Evolutionary conservation across 805 yeast genomes (phyloP), one percentile per base, ranked within the genome.

Genomic region (Myxozyma vanderwaltii): DNA sequence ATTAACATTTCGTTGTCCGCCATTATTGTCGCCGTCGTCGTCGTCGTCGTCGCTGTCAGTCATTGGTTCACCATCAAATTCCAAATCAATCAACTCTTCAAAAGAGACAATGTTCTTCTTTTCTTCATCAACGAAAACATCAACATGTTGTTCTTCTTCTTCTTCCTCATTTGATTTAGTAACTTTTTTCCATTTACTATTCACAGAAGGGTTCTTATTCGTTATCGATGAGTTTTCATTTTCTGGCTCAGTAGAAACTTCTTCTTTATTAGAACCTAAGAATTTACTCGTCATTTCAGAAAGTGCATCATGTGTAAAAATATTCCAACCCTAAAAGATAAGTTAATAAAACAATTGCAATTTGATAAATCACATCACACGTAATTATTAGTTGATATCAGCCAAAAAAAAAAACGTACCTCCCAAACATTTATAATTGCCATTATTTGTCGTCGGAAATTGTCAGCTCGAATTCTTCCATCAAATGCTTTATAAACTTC

Each of bases 11-110:
- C 21, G 23, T n/a, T 38, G 10, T 8, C 6, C 21, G 21, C 17
- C 21, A n/a, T n/a, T n/a, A 3, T 35, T 54, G 5, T 26, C 51
- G 17, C 21, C 56, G 19, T 47, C 49, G 13, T 43, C 44, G 6
- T 56, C 51, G 4, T 57, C 62, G 7, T 33, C 53, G 6, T 61
- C 65, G 23, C 58, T 62, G 8, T 59, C 64, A 3, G 55, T 51
- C 63, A 62, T 23, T 12, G 65, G 65, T 43, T 62, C 65, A 15
- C 65, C 65, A 31, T 62, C 65, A 13, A 62, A 43, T 23, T 60
- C 64, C 10, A 58, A 53, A 46, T 62, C 64, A 19, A 62, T 55
- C 46, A 62, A 26, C 19, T 48, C 56, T 31, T 51, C 61, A 35
- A 46, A 31, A 2, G 59, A 31, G 15, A 46, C 26, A 21, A 4